Conservation (phyloP, 768 basidiomycete genomes). For the Rhizopogon sp. region DNA sequence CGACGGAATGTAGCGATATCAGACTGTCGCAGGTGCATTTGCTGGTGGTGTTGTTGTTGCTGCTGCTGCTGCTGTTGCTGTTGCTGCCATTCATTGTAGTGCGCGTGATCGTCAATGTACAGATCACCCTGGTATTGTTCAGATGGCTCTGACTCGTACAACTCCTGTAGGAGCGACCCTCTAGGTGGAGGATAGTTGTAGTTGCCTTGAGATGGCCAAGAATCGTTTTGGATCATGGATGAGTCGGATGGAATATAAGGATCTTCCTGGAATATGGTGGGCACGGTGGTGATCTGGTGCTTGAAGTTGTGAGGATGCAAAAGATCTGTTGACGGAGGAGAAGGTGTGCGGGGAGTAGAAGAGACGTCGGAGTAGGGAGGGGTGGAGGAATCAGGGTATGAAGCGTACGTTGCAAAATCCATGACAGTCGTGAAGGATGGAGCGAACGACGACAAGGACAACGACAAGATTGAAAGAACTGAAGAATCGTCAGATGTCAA, state of each 20-base stretch:
- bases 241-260: constrained; percentile 28
- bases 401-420: constrained; percentile 59
- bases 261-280: constrained; percentile 46
- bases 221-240: constrained; percentile 34
- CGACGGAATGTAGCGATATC: constrained; percentile 52
- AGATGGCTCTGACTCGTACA: constrained; percentile 58
- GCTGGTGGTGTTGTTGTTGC: constrained; percentile 15
- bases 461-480: constrained; percentile 10
- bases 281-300: constrained; percentile 38
- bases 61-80: constrained; percentile 35
- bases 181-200: constrained; percentile 29
- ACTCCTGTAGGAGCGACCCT: constrained; percentile 62
- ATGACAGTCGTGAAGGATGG: constrained; percentile 20
- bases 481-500: constrained; percentile 11
- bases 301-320: constrained; percentile 33
- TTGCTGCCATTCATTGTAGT: constrained; percentile 29
- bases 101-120: constrained; percentile 31
- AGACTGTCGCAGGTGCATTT: constrained; percentile 15
- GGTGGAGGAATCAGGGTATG: constrained; percentile 11
- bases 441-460: constrained; percentile 3
- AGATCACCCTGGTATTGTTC: constrained; percentile 31
- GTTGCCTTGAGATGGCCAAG: constrained; percentile 33
- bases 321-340: constrained; percentile 45
- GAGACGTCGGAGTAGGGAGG: constrained; percentile 60
- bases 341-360: constrained; percentile 68